phyloP scores from a whole-genome alignment of 345 rosid species.

The Eucalyptus pumila region DNA sequence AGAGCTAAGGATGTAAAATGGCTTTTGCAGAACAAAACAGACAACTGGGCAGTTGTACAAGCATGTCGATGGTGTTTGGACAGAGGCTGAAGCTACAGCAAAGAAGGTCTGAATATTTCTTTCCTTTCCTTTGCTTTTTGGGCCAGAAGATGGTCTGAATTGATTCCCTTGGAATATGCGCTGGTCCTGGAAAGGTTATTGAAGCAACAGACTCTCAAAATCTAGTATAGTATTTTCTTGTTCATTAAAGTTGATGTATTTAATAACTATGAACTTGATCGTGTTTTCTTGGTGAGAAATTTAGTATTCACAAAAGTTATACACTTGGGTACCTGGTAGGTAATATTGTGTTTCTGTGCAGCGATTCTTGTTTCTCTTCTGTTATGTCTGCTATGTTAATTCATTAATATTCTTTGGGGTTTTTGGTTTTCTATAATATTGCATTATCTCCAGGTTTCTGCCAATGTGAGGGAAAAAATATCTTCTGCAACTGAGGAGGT shows the following conservation, averaged over 20 bases:
- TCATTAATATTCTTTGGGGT: not conserved
- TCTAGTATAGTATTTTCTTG: not conserved
- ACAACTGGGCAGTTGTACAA: slow-evolving; percentile 81
- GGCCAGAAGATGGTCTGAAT: not conserved
- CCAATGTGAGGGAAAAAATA: slow-evolving; percentile 63
- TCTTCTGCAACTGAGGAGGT: slow-evolving; percentile 91
- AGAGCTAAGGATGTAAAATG: slow-evolving; percentile 69
- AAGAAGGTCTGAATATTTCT: slow-evolving; percentile 46
- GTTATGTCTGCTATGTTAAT: not conserved
- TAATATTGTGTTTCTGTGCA: not conserved
- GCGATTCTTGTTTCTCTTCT: not conserved
- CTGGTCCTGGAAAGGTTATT: not conserved
- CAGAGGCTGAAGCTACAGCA: slow-evolving; percentile 82
- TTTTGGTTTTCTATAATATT: not conserved
- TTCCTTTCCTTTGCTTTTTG: not conserved
- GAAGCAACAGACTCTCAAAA: not conserved
- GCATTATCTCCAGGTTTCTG: slow-evolving; percentile 52
- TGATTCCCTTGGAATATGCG: not conserved
- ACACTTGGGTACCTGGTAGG: not conserved
- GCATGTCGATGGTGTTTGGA: slow-evolving; percentile 81
- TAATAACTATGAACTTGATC: not conserved
- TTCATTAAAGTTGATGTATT: not conserved
- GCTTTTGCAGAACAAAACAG: slow-evolving; percentile 87
- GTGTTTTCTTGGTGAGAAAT: not conserved
- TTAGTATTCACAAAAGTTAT: not conserved